Conservation (phyloP, 768 basidiomycete genomes). For the Suillus placidus region DNA sequence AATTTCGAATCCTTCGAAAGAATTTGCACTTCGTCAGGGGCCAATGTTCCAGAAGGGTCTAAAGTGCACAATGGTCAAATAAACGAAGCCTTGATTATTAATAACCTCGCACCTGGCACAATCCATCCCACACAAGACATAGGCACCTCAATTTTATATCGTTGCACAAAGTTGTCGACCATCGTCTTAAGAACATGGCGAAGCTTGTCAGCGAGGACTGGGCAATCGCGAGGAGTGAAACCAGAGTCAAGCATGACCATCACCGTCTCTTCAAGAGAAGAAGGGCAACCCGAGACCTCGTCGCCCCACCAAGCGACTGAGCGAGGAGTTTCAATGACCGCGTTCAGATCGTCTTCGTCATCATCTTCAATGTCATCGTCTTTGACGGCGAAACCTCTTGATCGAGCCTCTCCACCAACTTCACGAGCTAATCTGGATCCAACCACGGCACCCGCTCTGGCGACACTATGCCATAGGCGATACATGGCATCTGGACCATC, state of each 20-base stretch:
- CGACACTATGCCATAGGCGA: conserved; percentile 44
- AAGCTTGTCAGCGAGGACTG: conserved; percentile 57
- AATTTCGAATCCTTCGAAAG: conserved; percentile 51
- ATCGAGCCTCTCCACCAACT: conserved; percentile 40
- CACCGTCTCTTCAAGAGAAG: conserved; percentile 61
- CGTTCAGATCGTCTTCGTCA: conserved; percentile 40
- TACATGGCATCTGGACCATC: conserved; percentile 44
- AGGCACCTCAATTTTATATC: conserved; percentile 52
- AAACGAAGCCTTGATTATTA: neutral
- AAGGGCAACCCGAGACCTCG: conserved; percentile 59
- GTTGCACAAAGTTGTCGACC: conserved; percentile 45
- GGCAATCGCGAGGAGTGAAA: conserved; percentile 52
- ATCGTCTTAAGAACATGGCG: conserved; percentile 47
- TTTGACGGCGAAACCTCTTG: conserved; percentile 44
- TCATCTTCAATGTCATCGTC: conserved; percentile 41
- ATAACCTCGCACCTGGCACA: conserved; percentile 48
- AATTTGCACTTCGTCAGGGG: conserved; percentile 59
- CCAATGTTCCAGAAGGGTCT: conserved; percentile 58
- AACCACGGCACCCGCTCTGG: conserved; percentile 45
- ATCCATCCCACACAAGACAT: conserved; percentile 66
- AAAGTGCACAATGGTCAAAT: neutral
- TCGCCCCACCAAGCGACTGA: conserved; percentile 77
- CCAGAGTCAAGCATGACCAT: conserved; percentile 61
- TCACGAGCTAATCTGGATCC: conserved; percentile 40
- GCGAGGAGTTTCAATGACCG: conserved; percentile 31